Percentiles rank a stretch among this genome's conserved stretches.
Evolutionary conservation across 495 filamentous ascomycete species (phyloP).

Genomic region (Bryoglossum gracile): DNA sequence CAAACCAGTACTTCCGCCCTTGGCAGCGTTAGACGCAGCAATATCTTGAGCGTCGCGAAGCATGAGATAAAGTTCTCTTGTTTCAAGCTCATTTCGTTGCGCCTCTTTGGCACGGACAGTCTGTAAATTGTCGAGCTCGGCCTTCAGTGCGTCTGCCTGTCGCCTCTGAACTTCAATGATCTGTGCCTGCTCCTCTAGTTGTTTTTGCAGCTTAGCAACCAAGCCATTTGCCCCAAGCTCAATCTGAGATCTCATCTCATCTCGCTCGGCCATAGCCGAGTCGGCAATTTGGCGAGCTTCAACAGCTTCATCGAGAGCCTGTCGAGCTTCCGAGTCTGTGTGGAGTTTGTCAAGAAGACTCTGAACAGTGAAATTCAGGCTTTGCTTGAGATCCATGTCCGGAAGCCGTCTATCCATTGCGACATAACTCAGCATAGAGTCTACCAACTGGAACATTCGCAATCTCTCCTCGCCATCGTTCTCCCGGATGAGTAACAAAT

Average conservation of each 20-base stretch:
- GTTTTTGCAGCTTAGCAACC: slow-evolving; percentile 86
- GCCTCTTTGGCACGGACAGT: slow-evolving; percentile 82
- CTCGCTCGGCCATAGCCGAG: slow-evolving; percentile 88
- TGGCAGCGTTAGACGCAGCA: slow-evolving; percentile 77
- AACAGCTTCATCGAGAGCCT: slow-evolving; percentile 80
- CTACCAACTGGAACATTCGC: slow-evolving; percentile 96
- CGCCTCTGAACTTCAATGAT: slow-evolving; percentile 84
- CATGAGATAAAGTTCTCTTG: slow-evolving; percentile 95
- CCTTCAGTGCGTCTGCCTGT: slow-evolving; percentile 79
- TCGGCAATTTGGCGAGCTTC: slow-evolving; percentile 90
- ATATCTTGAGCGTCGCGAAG: slow-evolving; percentile 95
- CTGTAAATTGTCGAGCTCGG: slow-evolving; percentile 82
- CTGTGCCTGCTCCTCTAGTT: slow-evolving; percentile 82
- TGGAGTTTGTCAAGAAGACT: slow-evolving; percentile 90
- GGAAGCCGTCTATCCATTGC: slow-evolving; percentile 95
- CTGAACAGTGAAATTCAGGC: slow-evolving; percentile 95
- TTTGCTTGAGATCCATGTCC: slow-evolving; percentile 95
- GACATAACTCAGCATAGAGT: slow-evolving; percentile 96
- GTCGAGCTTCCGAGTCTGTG: slow-evolving; percentile 89
- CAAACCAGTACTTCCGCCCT: slow-evolving; percentile 47
- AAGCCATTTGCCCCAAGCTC: slow-evolving; percentile 90
- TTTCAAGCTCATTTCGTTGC: slow-evolving; percentile 92
- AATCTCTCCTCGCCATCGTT: slow-evolving; percentile 88
- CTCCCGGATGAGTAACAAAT: slow-evolving; percentile 87
- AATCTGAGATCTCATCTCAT: slow-evolving; percentile 91